phyloP scores from a whole-genome alignment of 805 yeast genomes.

The Kodamaea laetipori region DNA sequence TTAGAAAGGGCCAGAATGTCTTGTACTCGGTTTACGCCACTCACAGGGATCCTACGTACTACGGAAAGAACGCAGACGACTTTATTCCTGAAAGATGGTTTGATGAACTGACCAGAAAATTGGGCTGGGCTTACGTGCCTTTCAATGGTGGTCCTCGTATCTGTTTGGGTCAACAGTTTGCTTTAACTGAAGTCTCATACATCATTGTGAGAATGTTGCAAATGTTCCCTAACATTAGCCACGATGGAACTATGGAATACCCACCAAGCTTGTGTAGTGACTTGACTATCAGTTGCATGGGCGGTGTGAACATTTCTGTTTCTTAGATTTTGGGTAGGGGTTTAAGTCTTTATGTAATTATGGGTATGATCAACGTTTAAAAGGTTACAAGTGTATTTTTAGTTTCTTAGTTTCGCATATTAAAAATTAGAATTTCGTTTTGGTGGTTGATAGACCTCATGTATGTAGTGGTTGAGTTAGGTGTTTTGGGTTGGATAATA shows the following conservation, averaged over 20 bases:
- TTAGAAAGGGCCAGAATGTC: conserved; percentile 27
- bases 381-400: too few relatives aligned
- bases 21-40: conserved; percentile 22
- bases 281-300: conserved; percentile 30
- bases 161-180: conserved; percentile 44
- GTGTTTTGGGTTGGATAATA: too few relatives aligned
- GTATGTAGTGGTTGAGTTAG: too few relatives aligned
- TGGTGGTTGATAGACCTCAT: too few relatives aligned
- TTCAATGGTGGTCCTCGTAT: conserved; percentile 43
- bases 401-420: too few relatives aligned
- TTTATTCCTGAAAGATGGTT: conserved; percentile 46
- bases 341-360: too few relatives aligned
- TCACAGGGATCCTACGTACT: conserved; percentile 23
- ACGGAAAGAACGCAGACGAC: conserved; percentile 36
- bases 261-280: conserved; percentile 22
- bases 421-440: too few relatives aligned
- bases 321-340: conserved; percentile 5
- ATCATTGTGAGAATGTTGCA: conserved; percentile 32
- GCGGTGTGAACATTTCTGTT: conserved; percentile 20
- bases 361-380: too few relatives aligned
- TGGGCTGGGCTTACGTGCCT: conserved; percentile 41
- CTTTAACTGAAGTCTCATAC: conserved; percentile 39
- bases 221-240: conserved; percentile 29
- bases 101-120: conserved; percentile 24
- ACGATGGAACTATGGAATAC: conserved; percentile 10